A percentile compares a stretch with the other conserved stretches of the same genome.
Evolutionary conservation across 371 early-diverging fungal genomes (phyloP).

Genomic region (Neoconidiobolus thromboides): DNA sequence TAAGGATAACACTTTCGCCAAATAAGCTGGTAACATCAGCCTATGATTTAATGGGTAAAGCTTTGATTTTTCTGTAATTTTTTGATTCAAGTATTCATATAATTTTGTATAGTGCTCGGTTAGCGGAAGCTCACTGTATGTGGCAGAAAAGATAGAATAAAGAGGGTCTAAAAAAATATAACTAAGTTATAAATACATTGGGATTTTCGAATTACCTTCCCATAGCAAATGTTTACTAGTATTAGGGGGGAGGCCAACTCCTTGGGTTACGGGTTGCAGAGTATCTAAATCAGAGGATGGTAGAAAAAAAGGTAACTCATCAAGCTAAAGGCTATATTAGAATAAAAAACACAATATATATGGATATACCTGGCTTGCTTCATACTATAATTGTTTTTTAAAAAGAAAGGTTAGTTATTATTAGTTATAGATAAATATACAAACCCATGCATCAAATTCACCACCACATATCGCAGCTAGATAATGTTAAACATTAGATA

Average conservation of each 20-base stretch:
- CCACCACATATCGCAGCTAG: conserved; percentile 6
- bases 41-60: conserved; percentile 44
- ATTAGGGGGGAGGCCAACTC: conserved; percentile 37
- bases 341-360: background rate
- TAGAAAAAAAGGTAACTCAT: background rate
- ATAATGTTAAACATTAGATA: background rate
- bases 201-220: conserved; percentile 30
- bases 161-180: conserved; percentile 36
- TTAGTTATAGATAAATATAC: background rate
- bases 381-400: background rate
- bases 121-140: conserved; percentile 41
- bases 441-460: conserved; percentile 9
- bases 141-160: conserved; percentile 50
- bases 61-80: conserved; percentile 17
- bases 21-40: conserved; percentile 39
- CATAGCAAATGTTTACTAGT: conserved; percentile 69
- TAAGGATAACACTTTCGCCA: conserved; percentile 42
- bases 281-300: background rate
- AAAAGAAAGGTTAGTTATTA: background rate
- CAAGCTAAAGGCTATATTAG: background rate
- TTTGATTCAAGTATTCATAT: conserved; percentile 21
- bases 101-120: conserved; percentile 38
- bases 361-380: background rate
- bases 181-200: background rate
- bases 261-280: background rate